A percentile compares a stretch with the other conserved stretches of the same genome.
phyloP scores from a whole-genome alignment of 176 grass and related monocot genomes.

The Cymbopogon citratus region DNA sequence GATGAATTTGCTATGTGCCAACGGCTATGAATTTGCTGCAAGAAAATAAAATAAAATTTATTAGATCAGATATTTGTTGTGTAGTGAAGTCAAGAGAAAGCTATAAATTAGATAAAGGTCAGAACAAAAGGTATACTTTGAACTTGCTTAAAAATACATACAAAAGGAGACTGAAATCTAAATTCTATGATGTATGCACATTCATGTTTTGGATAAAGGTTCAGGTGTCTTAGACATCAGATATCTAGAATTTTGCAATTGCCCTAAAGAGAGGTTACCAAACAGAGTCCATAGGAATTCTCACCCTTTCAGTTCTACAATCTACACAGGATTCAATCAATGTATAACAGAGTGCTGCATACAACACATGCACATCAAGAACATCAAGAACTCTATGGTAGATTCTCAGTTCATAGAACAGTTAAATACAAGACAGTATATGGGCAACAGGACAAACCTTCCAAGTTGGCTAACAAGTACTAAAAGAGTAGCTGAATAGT shows the following conservation, averaged over 20 bases:
- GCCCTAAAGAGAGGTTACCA: background rate
- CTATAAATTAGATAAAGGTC: too few species aligned
- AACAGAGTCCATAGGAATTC: background rate
- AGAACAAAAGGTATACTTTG: background rate
- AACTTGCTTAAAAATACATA: conserved; percentile 1
- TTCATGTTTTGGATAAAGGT: background rate
- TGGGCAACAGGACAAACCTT: conserved; percentile 39
- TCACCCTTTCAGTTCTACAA: background rate
- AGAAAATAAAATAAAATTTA: too few species aligned
- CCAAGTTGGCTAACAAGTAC: conserved; percentile 76
- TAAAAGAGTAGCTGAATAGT: conserved; percentile 61
- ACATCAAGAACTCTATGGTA: too few species aligned
- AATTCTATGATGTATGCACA: background rate
- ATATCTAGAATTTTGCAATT: background rate
- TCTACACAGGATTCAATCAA: background rate
- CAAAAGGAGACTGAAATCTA: conserved; percentile 7
- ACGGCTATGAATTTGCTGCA: too few species aligned
- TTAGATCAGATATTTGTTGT: too few species aligned
- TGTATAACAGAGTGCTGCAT: background rate
- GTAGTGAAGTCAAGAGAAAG: too few species aligned
- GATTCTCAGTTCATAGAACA: background rate
- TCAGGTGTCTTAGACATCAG: background rate
- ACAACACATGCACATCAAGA: background rate
- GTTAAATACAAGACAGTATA: background rate
- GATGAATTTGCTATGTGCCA: too few species aligned